Conservation (phyloP, 1,284 basidiomycete species). For the Sphagnurus paluster region DNA sequence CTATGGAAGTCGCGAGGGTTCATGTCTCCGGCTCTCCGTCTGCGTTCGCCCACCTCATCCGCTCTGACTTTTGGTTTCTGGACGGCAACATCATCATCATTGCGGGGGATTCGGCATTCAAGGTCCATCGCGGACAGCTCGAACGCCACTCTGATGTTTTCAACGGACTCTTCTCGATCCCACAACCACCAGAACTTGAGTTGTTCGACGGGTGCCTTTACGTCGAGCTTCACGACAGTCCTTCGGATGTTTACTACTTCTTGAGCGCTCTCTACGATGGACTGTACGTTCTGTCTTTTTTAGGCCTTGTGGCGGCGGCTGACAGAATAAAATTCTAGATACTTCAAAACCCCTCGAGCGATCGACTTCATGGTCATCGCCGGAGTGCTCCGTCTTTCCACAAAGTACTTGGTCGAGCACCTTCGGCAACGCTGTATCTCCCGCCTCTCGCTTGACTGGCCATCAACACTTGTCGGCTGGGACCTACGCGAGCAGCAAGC, state of each 20-base stretch:
- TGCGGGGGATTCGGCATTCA: slow-evolving; percentile 57
- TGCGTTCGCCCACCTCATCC: slow-evolving; percentile 13
- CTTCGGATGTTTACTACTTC: slow-evolving; percentile 59
- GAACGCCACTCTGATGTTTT: slow-evolving; percentile 74
- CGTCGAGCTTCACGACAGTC: slow-evolving; percentile 55
- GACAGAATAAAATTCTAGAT: slow-evolving; percentile 26
- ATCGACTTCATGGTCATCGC: slow-evolving; percentile 58
- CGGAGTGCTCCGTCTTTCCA: slow-evolving; percentile 62
- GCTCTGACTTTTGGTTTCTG: slow-evolving; percentile 66
- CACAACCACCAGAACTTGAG: slow-evolving; percentile 48
- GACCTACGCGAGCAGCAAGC: slow-evolving; percentile 61
- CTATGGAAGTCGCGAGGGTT: slow-evolving; percentile 5
- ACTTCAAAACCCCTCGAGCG: slow-evolving; percentile 41
- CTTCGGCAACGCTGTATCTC: slow-evolving; percentile 56
- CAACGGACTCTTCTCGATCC: slow-evolving; percentile 59
- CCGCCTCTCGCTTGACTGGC: slow-evolving; percentile 62
- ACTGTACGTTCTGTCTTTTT: slow-evolving; percentile 30
- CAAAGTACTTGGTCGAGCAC: slow-evolving; percentile 67
- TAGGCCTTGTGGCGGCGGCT: slow-evolving; percentile 5
- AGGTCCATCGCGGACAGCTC: slow-evolving; percentile 70
- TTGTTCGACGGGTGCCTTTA: slow-evolving; percentile 50
- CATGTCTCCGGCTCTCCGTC: neutral
- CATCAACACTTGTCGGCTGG: slow-evolving; percentile 61
- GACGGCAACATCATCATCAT: slow-evolving; percentile 71
- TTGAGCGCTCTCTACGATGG: slow-evolving; percentile 58